phyloP scores from a whole-genome alignment of 2,329 filamentous ascomycete species.

The Calonectria henricotiae region DNA sequence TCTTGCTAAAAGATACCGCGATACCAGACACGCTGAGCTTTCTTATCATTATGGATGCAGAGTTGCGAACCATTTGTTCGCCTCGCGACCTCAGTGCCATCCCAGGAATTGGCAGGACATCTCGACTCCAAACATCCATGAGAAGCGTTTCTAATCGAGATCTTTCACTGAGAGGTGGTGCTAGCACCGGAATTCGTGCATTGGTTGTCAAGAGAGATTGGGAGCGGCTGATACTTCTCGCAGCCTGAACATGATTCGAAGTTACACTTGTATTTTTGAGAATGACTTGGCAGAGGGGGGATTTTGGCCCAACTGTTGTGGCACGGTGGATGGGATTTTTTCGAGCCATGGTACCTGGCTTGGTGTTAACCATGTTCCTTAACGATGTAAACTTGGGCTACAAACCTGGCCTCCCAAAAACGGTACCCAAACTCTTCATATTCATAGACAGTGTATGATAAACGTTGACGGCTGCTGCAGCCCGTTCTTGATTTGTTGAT shows the following conservation, averaged over 20 bases:
- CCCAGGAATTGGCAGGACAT: slow-evolving; percentile 86
- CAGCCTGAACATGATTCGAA: slow-evolving; percentile 59
- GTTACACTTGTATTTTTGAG: slow-evolving; percentile 86
- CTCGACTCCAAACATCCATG: slow-evolving; percentile 87
- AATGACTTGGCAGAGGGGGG: slow-evolving; percentile 82
- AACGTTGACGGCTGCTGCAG: slow-evolving; percentile 64
- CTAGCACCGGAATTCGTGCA: slow-evolving; percentile 77
- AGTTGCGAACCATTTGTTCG: slow-evolving; percentile 82
- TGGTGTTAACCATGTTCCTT: slow-evolving; percentile 30
- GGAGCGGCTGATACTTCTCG: slow-evolving; percentile 79
- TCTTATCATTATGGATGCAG: slow-evolving; percentile 89
- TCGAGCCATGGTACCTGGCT: slow-evolving; percentile 73
- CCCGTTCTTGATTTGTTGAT: slow-evolving; percentile 66
- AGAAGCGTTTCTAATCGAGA: slow-evolving; percentile 83
- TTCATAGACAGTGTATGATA: slow-evolving; percentile 79
- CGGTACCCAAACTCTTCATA: slow-evolving; percentile 81
- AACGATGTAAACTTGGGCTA: neutral
- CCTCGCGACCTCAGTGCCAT: slow-evolving; percentile 78
- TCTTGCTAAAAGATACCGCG: slow-evolving; percentile 81
- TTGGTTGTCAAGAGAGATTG: slow-evolving; percentile 84
- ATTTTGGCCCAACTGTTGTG: slow-evolving; percentile 80
- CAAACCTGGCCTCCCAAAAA: slow-evolving; percentile 81
- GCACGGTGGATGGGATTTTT: slow-evolving; percentile 86
- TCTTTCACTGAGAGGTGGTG: slow-evolving; percentile 82
- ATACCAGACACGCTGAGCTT: slow-evolving; percentile 90